Conservation (phyloP, 1,284 basidiomycete genomes). For the Sparassis latifolia region DNA sequence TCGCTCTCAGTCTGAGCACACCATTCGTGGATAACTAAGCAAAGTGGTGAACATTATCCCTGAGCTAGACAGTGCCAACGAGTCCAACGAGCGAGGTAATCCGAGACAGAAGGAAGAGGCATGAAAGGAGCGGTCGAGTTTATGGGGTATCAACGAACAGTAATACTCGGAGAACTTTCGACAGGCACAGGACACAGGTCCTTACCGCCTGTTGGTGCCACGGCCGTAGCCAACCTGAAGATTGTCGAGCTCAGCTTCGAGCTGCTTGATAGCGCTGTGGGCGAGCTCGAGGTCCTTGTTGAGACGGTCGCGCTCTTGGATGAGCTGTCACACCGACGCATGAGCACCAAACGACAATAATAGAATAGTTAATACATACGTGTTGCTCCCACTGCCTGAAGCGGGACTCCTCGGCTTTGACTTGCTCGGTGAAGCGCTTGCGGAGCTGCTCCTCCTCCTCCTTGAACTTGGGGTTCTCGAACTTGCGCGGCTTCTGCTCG, state of each 20-base stretch:
- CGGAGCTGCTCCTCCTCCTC: constrained; percentile 96
- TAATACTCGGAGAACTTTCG: background rate
- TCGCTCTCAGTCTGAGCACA: too few relatives aligned
- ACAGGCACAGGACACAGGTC: background rate
- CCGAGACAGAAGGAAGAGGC: constrained; percentile 2
- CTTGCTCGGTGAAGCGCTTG: constrained; percentile 98
- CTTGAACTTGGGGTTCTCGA: constrained; percentile 99
- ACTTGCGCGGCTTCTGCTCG: constrained; percentile 97
- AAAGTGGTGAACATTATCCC: background rate
- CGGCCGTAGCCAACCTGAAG: constrained; percentile 82
- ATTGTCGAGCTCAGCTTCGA: constrained; percentile 87
- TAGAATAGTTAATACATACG: constrained; percentile 41
- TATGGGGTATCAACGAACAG: constrained; percentile 3
- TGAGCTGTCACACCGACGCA: constrained; percentile 53
- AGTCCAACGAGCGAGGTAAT: background rate
- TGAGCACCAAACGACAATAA: background rate
- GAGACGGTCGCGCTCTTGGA: constrained; percentile 92
- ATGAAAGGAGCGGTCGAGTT: background rate
- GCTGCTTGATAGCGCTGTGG: constrained; percentile 86
- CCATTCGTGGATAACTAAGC: background rate
- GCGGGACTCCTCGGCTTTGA: constrained; percentile 96
- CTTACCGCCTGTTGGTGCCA: constrained; percentile 62
- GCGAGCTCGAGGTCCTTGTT: constrained; percentile 95
- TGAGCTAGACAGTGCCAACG: background rate
- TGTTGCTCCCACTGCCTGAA: constrained; percentile 99